Conservation (phyloP, 1,139 yeast species). For the Saccharomyces hybrid region DNA sequence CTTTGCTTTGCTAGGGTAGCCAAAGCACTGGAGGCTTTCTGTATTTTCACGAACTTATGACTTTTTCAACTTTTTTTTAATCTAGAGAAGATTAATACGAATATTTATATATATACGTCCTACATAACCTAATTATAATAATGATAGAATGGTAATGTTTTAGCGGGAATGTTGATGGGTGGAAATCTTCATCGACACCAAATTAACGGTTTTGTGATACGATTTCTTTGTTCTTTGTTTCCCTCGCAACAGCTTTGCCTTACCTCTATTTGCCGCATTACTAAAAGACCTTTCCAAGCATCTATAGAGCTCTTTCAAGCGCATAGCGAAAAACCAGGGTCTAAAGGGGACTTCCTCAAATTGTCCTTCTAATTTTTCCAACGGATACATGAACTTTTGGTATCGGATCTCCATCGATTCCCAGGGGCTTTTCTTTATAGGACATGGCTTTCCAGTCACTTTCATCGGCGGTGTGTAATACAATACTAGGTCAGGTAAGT, state of each 20-base stretch:
- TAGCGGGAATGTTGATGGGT: not conserved
- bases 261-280: constrained; percentile 1
- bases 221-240: not conserved
- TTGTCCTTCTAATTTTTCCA: not conserved
- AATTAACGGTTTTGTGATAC: not conserved
- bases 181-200: not conserved
- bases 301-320: not conserved
- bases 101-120: not conserved
- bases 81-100: not conserved
- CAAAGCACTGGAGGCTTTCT: not conserved
- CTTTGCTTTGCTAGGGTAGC: not conserved
- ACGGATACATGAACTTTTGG: not conserved
- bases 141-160: not conserved
- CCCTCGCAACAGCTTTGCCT: not conserved
- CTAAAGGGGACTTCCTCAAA: not conserved
- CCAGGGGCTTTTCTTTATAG: not conserved
- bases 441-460: not conserved
- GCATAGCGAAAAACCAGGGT: not conserved
- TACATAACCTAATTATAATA: not conserved
- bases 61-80: not conserved
- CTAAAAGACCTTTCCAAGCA: not conserved
- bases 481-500: not conserved
- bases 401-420: not conserved
- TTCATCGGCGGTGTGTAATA: not conserved
- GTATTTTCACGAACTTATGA: not conserved